Evolutionary conservation across 202 grass and related monocot genomes (phyloP).

Genomic region (Tripidium arundinaceum): DNA sequence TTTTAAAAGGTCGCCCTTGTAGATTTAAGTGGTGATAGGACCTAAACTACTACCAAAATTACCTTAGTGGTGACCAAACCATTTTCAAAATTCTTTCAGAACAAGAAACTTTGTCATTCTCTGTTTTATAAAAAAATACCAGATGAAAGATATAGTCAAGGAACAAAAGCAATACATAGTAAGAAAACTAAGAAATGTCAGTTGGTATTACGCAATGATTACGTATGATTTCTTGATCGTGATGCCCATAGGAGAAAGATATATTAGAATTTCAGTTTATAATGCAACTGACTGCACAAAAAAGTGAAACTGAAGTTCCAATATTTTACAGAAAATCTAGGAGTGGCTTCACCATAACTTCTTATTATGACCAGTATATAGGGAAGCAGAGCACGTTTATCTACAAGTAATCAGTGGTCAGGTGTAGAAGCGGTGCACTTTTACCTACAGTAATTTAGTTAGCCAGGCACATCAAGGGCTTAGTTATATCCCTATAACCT

Average conservation of each 20-base stretch:
- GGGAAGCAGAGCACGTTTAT: background rate
- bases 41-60: background rate
- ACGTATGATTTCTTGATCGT: too few species aligned
- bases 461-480: background rate
- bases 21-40: background rate
- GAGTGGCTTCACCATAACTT: background rate
- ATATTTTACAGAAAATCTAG: background rate
- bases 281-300: too few species aligned
- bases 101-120: too few species aligned
- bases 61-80: background rate
- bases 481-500: background rate
- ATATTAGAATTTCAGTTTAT: too few species aligned
- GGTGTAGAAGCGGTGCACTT: constrained; percentile 2
- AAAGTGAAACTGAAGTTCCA: background rate
- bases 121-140: too few species aligned
- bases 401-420: background rate
- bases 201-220: too few species aligned
- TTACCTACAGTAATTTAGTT: background rate
- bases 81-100: too few species aligned
- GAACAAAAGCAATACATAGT: too few species aligned
- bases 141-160: too few species aligned
- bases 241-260: too few species aligned
- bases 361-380: background rate
- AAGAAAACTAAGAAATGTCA: too few species aligned
- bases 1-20: background rate